Conservation (phyloP, 2,329 filamentous ascomycete species). For the Alternaria sp. region DNA sequence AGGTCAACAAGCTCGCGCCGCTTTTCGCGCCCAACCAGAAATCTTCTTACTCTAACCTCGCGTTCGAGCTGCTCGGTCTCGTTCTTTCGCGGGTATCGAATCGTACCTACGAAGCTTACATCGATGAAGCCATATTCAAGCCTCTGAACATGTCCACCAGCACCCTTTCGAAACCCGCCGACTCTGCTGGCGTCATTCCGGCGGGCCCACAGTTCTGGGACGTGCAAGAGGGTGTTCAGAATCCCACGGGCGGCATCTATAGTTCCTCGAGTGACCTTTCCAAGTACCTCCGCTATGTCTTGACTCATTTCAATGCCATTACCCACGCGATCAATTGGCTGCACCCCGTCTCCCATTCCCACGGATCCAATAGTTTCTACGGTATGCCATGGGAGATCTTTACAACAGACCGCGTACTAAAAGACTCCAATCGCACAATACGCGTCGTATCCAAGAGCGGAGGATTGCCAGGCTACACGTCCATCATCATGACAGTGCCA, state of each 20-base stretch:
- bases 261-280: constrained; percentile 53
- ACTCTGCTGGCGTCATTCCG: constrained; percentile 53
- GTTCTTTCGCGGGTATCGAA: constrained; percentile 52
- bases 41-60: constrained; percentile 55
- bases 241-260: constrained; percentile 58
- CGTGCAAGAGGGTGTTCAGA: constrained; percentile 53
- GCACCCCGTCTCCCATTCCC: constrained; percentile 50
- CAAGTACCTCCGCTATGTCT: constrained; percentile 55
- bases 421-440: constrained; percentile 48
- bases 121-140: constrained; percentile 52
- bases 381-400: constrained; percentile 61
- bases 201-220: constrained; percentile 52
- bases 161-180: constrained; percentile 38
- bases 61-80: constrained; percentile 54
- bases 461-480: constrained; percentile 54
- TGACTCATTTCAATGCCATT: constrained; percentile 54
- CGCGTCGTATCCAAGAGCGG: constrained; percentile 59
- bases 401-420: constrained; percentile 52
- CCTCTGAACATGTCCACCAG: constrained; percentile 47
- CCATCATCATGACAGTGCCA: constrained; percentile 52
- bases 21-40: constrained; percentile 55
- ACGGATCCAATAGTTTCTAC: constrained; percentile 53
- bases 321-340: constrained; percentile 57
- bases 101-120: constrained; percentile 49
- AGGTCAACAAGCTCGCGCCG: constrained; percentile 43